Evolutionary conservation across 1,139 yeast species (phyloP), one percentile per base, ranked within the genome.

Genomic region (Debaryomyces sp.): DNA sequence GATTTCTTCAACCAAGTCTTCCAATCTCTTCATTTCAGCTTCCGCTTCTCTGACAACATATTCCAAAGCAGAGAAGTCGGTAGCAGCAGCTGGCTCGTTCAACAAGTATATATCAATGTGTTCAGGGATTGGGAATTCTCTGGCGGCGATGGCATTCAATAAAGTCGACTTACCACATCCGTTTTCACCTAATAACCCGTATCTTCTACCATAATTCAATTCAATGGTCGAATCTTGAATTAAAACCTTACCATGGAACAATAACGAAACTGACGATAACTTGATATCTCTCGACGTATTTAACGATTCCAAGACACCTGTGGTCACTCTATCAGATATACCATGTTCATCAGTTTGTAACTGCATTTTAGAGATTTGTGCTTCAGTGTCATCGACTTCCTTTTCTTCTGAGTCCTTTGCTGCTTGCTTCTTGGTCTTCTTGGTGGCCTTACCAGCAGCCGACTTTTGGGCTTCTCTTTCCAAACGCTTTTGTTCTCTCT

Each of bases 91-190:
- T 43, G 99, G 98, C 76, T 95, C 98, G 71, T 95, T 95, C 71
- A 94, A 80, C 60, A 94, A 77, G 67, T 94, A 94, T 53, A 94
- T 80, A 77, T 94, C 99, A 62, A 95, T 89, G 59, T 80, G 82
- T 56, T 87, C 95, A 43, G 99, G 98, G 61, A 94, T 80, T 50
- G 99, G 99, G 74, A 81, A 94, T 73, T 95, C 99, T 72, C 97
- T 84, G 49, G 96, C 96, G 52, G 98, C 97, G 62, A 95, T 73
- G 37, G 98, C 86, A 71, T 89, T 89, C 68, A 94, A 75, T 63
- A 94, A 85, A 27, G 99, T 94, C 39, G 98, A 91, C 73, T 94
- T 94, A 77, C 99, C 99, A 77, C 99, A 94, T 55, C 99, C 99
- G 71, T 94, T 94, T 74, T 92, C 98, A 67, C 99, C 99, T 62